Conservation (phyloP, 495 filamentous ascomycete species). For the Xylaria castorea region DNA sequence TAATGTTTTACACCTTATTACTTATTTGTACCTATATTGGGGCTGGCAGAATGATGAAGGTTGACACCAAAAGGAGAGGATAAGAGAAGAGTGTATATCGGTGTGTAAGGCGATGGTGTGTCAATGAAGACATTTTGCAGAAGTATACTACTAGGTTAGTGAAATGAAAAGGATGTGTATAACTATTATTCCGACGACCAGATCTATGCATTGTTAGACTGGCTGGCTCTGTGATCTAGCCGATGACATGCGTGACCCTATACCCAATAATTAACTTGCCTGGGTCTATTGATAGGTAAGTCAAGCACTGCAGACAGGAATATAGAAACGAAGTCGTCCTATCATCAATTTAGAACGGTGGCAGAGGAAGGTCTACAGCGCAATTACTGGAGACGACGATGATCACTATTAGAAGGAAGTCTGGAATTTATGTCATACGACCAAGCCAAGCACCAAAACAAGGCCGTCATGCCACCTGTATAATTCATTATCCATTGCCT, state of each 20-base stretch:
- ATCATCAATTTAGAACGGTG: neutral
- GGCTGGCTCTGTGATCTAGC: neutral
- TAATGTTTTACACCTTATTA: slow-evolving; percentile 28
- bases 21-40: slow-evolving; percentile 31
- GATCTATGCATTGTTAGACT: neutral
- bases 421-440: neutral
- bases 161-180: neutral
- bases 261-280: neutral
- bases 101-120: neutral
- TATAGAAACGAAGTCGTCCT: neutral
- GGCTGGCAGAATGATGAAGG: neutral
- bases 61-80: neutral
- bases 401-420: neutral
- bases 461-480: neutral
- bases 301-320: neutral
- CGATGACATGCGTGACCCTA: neutral
- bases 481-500: no score
- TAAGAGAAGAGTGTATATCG: neutral
- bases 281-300: neutral
- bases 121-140: neutral
- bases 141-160: neutral
- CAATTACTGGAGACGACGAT: neutral
- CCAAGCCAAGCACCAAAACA: neutral
- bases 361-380: neutral
- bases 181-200: neutral